phyloP scores from a whole-genome alignment of 2,329 filamentous ascomycete species.

The Monosporascus sp. region DNA sequence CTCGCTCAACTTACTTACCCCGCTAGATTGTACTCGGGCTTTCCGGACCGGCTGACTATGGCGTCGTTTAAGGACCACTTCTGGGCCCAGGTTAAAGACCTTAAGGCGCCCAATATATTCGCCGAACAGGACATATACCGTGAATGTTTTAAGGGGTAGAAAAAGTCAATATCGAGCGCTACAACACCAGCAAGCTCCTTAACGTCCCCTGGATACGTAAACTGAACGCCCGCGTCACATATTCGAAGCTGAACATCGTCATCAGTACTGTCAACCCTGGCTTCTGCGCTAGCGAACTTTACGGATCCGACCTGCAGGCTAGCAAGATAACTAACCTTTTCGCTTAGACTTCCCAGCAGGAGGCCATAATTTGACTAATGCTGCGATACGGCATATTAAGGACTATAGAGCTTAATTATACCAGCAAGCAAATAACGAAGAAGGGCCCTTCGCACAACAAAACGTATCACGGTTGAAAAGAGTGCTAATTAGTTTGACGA shows the following conservation, averaged over 20 bases:
- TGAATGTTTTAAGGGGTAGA: conserved; percentile 2
- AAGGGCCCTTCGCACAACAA: conserved; percentile 1
- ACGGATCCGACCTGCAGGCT: conserved; percentile 4
- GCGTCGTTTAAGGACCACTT: conserved; percentile 7
- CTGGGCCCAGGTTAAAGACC: conserved; percentile 9
- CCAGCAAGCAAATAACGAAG: conserved; percentile 15
- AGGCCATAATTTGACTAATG: conserved; percentile 9
- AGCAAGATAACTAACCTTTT: conserved; percentile 2
- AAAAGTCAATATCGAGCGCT: conserved; percentile 1
- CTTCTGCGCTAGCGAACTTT: conserved; percentile 9
- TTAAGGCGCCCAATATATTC: conserved; percentile 3
- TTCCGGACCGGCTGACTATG: conserved; percentile 6
- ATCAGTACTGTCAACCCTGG: conserved; percentile 11
- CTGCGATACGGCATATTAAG: conserved; percentile 6
- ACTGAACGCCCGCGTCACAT: conserved; percentile 3
- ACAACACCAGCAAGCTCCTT: conserved; percentile 10
- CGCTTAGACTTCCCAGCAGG: conserved; percentile 11
- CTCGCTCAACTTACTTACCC: conserved; percentile 9
- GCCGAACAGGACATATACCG: conserved; percentile 3
- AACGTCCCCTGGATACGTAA: conserved; percentile 14
- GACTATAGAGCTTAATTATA: conserved; percentile 9
- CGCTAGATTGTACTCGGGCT: neutral
- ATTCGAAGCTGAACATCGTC: neutral
- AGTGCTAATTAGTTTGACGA: no score
- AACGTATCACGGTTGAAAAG: no score